Percentiles rank a stretch among this genome's conserved stretches.
These are phyloP conservation scores for Rhodotorula sphaerocarpa DNA, from an alignment of 768 basidiomycete species.

Conservation along the genomic window DNA sequence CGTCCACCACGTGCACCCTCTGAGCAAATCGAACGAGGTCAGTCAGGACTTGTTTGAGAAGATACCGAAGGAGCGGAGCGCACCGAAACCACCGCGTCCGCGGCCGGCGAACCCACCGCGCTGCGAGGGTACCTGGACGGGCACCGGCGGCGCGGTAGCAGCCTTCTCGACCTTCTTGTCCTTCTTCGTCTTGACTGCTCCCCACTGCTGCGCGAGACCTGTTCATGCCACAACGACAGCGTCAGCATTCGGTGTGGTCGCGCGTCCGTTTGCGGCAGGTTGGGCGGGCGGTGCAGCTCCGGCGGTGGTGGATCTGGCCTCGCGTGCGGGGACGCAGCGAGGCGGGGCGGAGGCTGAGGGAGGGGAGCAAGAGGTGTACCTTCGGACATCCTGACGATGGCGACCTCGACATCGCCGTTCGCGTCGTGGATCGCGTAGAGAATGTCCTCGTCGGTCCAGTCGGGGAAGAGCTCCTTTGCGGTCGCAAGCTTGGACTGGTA, in stretches of 20 bases:
- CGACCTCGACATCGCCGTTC: constrained; percentile 34
- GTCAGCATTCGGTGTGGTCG: no score
- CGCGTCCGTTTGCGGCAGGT: no score
- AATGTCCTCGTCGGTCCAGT: constrained; percentile 36
- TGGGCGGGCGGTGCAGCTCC: no score
- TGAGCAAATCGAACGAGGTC: neutral
- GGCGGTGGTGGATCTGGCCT: neutral
- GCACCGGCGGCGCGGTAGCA: constrained; percentile 1
- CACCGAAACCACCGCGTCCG: constrained; percentile 30
- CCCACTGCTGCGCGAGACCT: constrained; percentile 37
- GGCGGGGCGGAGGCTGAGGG: neutral
- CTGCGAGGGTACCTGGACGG: neutral
- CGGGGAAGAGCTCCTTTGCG: constrained; percentile 32
- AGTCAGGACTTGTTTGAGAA: neutral
- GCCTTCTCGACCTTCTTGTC: constrained; percentile 29
- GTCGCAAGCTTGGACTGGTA: constrained; percentile 22
- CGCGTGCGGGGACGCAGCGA: neutral
- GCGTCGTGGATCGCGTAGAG: constrained; percentile 33
- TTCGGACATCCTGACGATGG: constrained; percentile 34
- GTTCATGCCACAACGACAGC: neutral
- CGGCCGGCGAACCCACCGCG: constrained; percentile 25
- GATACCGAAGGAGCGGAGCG: neutral
- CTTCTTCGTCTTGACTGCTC: constrained; percentile 36
- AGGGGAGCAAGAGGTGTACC: constrained; percentile 24
- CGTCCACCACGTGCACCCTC: constrained; percentile 32